Conservation (phyloP, 78 protist species). For the Dictyostelium discoideum region dicty_2.7 NC_007089.4:3485501-3486000, state of each 20-base stretch:
- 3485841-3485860: conserved; percentile 93
- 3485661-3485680: conserved; percentile 52
- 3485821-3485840: conserved; percentile 81
- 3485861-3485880: conserved; percentile 84
- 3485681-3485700: conserved; percentile 47
- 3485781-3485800: conserved; percentile 15
- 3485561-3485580: conserved; percentile 87
- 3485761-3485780: conserved; percentile 40
- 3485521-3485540: conserved; percentile 42
- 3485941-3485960: conserved; percentile 82
- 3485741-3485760: conserved; percentile 85
- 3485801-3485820: conserved; percentile 5
- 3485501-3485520: conserved; percentile 13
- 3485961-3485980: not conserved
- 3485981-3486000: conserved; percentile 28
- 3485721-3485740: conserved; percentile 84
- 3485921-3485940: conserved; percentile 79
- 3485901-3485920: conserved; percentile 92
- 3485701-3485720: conserved; percentile 46
- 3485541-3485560: conserved; percentile 55
- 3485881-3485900: conserved; percentile 89
- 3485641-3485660: conserved; percentile 72
- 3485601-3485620: conserved; percentile 19
- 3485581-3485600: conserved; percentile 49
- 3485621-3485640: conserved; percentile 70